These are phyloP conservation scores for Delonix regia DNA, from an alignment of 306 rosid species.

Conservation along the genomic window DNA sequence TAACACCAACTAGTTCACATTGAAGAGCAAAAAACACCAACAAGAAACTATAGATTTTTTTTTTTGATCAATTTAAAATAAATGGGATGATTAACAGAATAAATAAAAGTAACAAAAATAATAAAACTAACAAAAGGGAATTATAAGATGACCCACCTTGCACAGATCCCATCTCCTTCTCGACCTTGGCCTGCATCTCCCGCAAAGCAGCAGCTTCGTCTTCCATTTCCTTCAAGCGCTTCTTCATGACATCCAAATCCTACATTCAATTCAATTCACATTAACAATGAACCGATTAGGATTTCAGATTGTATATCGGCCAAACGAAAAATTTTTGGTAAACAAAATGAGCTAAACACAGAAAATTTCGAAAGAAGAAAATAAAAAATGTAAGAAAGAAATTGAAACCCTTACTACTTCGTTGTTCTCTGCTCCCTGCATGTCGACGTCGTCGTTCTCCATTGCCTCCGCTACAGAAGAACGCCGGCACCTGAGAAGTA, in stretches of 20 bases:
- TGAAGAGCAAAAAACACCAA: not conserved
- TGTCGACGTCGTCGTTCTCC: slow-evolving; percentile 59
- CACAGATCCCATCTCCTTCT: slow-evolving; percentile 62
- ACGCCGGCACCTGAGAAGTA: slow-evolving; percentile 26
- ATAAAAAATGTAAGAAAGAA: not conserved
- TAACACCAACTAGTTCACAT: not conserved
- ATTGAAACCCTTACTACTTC: slow-evolving; percentile 40
- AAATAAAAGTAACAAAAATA: not conserved
- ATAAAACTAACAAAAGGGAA: not conserved
- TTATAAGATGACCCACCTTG: slow-evolving; percentile 41
- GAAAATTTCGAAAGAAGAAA: not conserved
- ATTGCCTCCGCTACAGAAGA: slow-evolving; percentile 2
- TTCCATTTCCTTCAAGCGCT: slow-evolving; percentile 68
- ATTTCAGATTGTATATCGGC: too few species aligned
- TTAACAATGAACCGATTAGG: too few species aligned
- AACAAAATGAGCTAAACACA: not conserved
- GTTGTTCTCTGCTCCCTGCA: slow-evolving; percentile 47
- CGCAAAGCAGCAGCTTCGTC: slow-evolving; percentile 68
- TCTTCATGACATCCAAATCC: slow-evolving; percentile 71
- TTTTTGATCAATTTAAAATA: too few species aligned
- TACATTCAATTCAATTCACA: too few species aligned
- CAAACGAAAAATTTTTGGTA: not conserved
- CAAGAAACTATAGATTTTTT: not conserved
- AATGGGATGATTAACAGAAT: too few species aligned
- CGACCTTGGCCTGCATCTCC: slow-evolving; percentile 74